Percentiles rank a stretch among this genome's conserved stretches.
phyloP scores from a whole-genome alignment of 495 filamentous ascomycete species.

The Lichina pygmaea region DNA sequence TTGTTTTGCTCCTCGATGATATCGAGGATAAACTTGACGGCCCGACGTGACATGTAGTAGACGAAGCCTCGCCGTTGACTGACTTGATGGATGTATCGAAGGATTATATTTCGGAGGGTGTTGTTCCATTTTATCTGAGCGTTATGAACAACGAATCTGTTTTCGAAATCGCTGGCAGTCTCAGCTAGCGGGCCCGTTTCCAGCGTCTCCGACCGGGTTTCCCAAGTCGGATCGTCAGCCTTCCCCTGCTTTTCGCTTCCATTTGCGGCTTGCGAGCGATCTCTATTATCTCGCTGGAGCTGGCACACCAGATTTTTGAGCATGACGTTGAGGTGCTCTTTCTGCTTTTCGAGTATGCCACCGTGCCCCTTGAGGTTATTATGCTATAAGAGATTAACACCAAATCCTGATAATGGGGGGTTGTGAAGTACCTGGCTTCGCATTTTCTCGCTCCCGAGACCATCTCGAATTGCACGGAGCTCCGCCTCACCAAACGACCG shows the following conservation, averaged over 20 bases:
- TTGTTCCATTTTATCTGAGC: constrained; percentile 98
- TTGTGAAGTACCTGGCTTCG: neutral
- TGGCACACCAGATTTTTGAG: constrained; percentile 14
- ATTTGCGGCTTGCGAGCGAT: too few species aligned
- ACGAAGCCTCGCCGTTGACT: constrained; percentile 89
- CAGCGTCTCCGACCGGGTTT: constrained; percentile 7
- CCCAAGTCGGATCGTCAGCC: neutral
- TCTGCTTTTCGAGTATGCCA: constrained; percentile 41
- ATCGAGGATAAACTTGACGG: constrained; percentile 93
- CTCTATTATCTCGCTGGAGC: neutral
- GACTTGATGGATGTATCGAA: constrained; percentile 92
- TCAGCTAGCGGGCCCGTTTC: constrained; percentile 29
- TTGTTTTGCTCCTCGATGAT: constrained; percentile 83
- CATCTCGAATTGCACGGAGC: constrained; percentile 12
- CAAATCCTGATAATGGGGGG: neutral
- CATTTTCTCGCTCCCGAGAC: neutral
- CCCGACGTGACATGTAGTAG: constrained; percentile 86
- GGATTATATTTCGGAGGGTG: constrained; percentile 75
- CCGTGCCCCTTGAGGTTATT: constrained; percentile 44
- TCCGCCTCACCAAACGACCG: constrained; percentile 16
- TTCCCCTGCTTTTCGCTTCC: neutral
- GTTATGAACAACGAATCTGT: constrained; percentile 94
- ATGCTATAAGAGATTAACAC: constrained; percentile 20
- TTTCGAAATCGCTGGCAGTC: constrained; percentile 80
- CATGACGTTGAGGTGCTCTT: constrained; percentile 50